Base-by-base conservation (phyloP, 2,329 filamentous ascomycete genomes). In the Trichophaea hybrida region DNA sequence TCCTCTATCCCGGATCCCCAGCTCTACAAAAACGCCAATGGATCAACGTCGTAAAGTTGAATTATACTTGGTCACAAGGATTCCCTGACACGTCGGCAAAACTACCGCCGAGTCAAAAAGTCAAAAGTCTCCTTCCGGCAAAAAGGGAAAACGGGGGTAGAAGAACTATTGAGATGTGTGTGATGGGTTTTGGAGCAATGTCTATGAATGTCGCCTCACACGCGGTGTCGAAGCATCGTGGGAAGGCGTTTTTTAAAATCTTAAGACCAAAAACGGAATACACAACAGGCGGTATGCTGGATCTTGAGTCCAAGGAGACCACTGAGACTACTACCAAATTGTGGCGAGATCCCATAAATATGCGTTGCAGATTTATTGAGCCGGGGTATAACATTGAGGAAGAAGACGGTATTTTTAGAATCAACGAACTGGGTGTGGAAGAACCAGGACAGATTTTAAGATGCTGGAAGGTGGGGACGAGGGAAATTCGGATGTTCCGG, bases 31-130 rank as follows among this genome's bases (percentile, higher is more conserved):
- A 55, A 24, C 61, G 66, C 5, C 65, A 63, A 8, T 69, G 67
- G 67, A 60, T 60, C 46, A 65, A 66, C 43, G 59, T 68, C n/a
- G 66, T 65, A 32, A 67, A 67, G 48, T 59, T 68, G 15, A 66
- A 65, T 58, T 58, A 64, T 12, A 65, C 60, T 17, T 67, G 67
- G 63, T 60, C 66, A 44, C 61, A 58, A 31, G 63, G 63, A 32
- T 68, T 68, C 56, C 61, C 61, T 4, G 44, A 6, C 32, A 3
- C 10, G 44, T 24, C 24, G 24, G 24, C 3, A 24, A 24, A 24
- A 24, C 24, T 24, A 24, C 24, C 24, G 24, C 24, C 24, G 24
- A 24, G 24, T 24, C 24, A 24, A 24, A 24, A 24, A 24, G 24
- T 24, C 24, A 24, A 24, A 24, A 24, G 24, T 2, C 24, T 24